Conservation (phyloP, 257 asterid species). For the Ehretia macrophylla region DNA sequence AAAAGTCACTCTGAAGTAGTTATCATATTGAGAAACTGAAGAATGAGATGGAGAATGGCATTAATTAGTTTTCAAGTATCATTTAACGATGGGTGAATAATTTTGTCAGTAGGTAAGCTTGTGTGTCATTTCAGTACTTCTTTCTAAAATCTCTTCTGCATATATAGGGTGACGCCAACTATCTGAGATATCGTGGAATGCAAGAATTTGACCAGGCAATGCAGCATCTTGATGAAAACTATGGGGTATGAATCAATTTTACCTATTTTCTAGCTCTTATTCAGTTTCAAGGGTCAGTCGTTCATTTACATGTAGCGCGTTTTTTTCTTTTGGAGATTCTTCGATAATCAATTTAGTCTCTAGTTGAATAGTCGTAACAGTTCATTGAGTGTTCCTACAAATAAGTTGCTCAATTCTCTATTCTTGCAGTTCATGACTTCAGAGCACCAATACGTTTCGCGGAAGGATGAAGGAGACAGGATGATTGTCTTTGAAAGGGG, state of each 20-base stretch:
- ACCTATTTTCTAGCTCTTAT: constrained; percentile 12
- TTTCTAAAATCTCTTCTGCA: constrained; percentile 14
- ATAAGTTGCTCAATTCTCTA: not conserved
- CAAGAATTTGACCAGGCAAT: constrained; percentile 95
- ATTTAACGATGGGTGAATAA: not conserved
- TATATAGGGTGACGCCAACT: constrained; percentile 80
- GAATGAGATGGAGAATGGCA: too few species aligned
- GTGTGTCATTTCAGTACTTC: not conserved
- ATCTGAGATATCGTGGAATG: constrained; percentile 74
- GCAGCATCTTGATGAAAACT: constrained; percentile 89
- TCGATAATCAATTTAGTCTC: too few species aligned
- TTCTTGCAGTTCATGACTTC: constrained; percentile 86
- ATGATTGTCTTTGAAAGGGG: constrained; percentile 78
- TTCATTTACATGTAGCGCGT: not conserved
- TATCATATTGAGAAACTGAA: too few species aligned
- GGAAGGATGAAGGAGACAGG: constrained; percentile 82
- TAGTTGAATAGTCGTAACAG: not conserved
- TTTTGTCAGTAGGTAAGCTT: not conserved
- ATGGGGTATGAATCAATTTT: constrained; percentile 47
- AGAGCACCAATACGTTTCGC: constrained; percentile 79
- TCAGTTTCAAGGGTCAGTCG: not conserved
- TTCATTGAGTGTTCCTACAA: not conserved
- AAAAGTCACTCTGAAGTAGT: too few species aligned
- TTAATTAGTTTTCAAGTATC: too few species aligned
- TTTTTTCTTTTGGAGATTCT: too few species aligned